Percentiles rank a stretch among this genome's conserved stretches.
Evolutionary conservation across 2,329 filamentous ascomycete species (phyloP).

Genomic region (Diaporthe eres): DNA sequence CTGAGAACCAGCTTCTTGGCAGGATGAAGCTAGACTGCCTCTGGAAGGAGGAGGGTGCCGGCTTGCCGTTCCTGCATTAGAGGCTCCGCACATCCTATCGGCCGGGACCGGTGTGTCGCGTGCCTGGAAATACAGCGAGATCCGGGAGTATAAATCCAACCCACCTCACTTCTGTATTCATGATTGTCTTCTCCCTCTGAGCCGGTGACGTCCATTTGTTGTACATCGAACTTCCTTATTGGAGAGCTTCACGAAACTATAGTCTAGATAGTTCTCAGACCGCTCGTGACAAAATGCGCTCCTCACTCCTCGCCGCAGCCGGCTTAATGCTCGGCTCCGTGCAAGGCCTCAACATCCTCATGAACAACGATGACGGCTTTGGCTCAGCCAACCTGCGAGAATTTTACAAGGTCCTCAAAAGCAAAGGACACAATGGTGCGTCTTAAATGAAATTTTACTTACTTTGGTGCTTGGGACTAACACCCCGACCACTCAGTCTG

Average conservation of each 20-base stretch:
- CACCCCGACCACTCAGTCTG: conserved; percentile 47
- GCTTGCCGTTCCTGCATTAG: conserved; percentile 22
- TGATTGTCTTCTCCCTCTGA: background rate
- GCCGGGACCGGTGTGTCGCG: background rate
- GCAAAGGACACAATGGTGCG: conserved; percentile 70
- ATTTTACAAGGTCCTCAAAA: conserved; percentile 60
- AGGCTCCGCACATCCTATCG: conserved; percentile 20
- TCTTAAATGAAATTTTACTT: background rate
- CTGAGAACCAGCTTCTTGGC: conserved; percentile 11
- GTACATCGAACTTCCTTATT: background rate
- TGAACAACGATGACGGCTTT: conserved; percentile 56
- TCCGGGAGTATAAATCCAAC: conserved; percentile 2
- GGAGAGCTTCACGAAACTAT: background rate
- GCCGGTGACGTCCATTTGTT: background rate
- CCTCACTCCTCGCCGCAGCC: conserved; percentile 6
- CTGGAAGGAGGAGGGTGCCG: conserved; percentile 9
- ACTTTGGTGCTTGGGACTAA: background rate
- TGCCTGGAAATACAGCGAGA: background rate
- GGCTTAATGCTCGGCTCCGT: background rate
- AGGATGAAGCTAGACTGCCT: conserved; percentile 12
- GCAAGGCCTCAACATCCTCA: conserved; percentile 24
- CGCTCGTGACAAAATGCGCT: conserved; percentile 1
- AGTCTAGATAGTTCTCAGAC: background rate
- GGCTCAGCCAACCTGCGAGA: conserved; percentile 57
- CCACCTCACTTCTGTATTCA: background rate